A percentile compares a stretch with the other conserved stretches of the same genome.
Evolutionary conservation across 2,329 filamentous ascomycete genomes (phyloP).

Genomic region (Dactylella cylindrospora): DNA sequence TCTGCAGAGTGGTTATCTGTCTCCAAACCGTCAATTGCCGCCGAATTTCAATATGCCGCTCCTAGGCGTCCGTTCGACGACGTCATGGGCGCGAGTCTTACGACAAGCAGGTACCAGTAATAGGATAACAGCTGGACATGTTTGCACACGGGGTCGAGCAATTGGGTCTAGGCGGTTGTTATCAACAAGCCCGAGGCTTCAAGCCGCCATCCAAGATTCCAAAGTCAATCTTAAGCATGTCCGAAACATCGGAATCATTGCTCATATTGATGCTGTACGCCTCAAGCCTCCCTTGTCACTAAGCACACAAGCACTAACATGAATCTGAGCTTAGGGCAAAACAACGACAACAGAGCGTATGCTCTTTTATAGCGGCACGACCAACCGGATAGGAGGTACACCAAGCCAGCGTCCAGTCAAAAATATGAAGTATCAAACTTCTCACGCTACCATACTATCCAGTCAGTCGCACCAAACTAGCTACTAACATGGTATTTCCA

Average conservation of each 20-base stretch:
- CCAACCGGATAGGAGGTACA: slow-evolving; percentile 53
- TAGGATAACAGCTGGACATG: too few species aligned
- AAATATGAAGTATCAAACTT: slow-evolving; percentile 28
- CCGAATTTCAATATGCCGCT: slow-evolving; percentile 13
- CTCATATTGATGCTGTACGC: slow-evolving; percentile 87
- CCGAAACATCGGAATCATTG: slow-evolving; percentile 97
- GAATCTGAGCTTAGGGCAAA: slow-evolving; percentile 76
- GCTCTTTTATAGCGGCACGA: slow-evolving; percentile 95
- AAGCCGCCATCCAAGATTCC: slow-evolving; percentile 23
- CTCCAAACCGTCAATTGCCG: too few species aligned
- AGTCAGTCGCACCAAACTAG: too few species aligned
- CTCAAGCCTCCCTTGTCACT: slow-evolving; percentile 56
- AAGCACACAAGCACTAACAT: slow-evolving; percentile 57
- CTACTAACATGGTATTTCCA: slow-evolving; percentile 59
- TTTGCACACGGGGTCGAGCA: slow-evolving; percentile 10
- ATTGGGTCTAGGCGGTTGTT: slow-evolving; percentile 18
- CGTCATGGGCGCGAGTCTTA: slow-evolving; percentile 20
- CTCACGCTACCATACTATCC: slow-evolving; percentile 1
- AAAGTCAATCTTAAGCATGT: slow-evolving; percentile 55
- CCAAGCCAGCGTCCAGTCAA: slow-evolving; percentile 18
- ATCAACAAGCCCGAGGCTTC: slow-evolving; percentile 22
- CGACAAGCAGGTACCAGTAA: slow-evolving; percentile 15
- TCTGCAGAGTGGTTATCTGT: too few species aligned
- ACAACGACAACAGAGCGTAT: slow-evolving; percentile 96
- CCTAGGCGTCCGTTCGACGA: slow-evolving; percentile 18